These are phyloP conservation scores for Lomentospora prolificans DNA, from an alignment of 2,329 filamentous ascomycete species.

Conservation along the genomic window DNA sequence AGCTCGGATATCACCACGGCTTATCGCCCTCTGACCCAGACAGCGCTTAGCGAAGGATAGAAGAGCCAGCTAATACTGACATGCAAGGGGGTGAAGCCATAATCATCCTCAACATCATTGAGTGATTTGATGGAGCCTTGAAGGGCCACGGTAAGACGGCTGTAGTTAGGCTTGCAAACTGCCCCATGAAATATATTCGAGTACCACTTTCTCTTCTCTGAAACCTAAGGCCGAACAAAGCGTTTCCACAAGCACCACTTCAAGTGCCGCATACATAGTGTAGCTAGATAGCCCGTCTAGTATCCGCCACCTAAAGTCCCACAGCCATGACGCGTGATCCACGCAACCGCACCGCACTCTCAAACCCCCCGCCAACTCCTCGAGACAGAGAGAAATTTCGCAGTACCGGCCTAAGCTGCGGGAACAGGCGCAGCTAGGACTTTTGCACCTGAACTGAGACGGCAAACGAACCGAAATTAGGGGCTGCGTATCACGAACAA, in stretches of 20 bases:
- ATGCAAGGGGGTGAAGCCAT: not conserved
- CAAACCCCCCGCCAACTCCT: not conserved
- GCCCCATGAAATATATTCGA: too few species aligned
- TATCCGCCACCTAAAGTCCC: not conserved
- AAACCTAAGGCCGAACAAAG: not conserved
- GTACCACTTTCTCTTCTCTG: not conserved
- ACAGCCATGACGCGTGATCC: not conserved
- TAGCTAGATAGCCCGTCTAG: not conserved
- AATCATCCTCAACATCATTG: not conserved
- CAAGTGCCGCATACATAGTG: not conserved
- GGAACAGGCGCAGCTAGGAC: not conserved
- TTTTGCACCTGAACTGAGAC: not conserved
- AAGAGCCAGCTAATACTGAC: not conserved
- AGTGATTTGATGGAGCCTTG: not conserved
- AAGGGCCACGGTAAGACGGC: not conserved
- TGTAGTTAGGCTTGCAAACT: too few species aligned
- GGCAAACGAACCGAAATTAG: not conserved
- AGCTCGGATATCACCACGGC: not conserved
- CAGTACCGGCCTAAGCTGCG: not conserved
- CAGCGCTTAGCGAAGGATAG: too few species aligned
- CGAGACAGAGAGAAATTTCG: not conserved
- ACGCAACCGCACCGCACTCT: not conserved
- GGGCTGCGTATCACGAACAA: too few species aligned
- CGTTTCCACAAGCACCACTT: not conserved
- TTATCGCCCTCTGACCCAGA: too few species aligned